These are phyloP conservation scores for Puccinia novopanici DNA, from an alignment of 1,284 basidiomycete species.

Conservation along the genomic window DNA sequence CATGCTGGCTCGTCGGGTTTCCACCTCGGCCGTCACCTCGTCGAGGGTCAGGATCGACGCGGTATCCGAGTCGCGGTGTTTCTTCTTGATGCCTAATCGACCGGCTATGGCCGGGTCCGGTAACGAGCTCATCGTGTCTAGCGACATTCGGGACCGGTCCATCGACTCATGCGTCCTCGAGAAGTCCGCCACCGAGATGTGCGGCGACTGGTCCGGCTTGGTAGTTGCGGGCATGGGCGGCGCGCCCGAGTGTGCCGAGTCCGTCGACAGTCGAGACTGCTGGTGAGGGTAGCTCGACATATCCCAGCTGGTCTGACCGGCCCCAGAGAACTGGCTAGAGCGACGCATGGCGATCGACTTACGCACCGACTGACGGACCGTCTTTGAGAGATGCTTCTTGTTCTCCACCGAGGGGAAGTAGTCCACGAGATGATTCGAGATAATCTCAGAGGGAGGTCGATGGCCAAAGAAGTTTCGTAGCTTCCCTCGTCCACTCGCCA, in stretches of 20 bases:
- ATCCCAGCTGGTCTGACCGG: slow-evolving; percentile 28
- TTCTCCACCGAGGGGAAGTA: slow-evolving; percentile 94
- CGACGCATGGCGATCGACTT: slow-evolving; percentile 46
- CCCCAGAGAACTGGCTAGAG: slow-evolving; percentile 29
- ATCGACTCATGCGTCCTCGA: background rate
- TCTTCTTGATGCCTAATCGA: background rate
- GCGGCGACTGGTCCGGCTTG: background rate
- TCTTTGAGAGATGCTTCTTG: slow-evolving; percentile 75
- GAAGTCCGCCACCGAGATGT: slow-evolving; percentile 8
- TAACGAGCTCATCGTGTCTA: background rate
- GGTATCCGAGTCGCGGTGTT: slow-evolving; percentile 78
- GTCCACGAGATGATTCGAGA: slow-evolving; percentile 90
- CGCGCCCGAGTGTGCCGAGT: background rate
- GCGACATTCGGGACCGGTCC: background rate
- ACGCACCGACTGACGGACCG: slow-evolving; percentile 63
- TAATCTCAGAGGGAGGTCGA: slow-evolving; percentile 92
- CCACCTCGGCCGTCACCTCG: slow-evolving; percentile 94
- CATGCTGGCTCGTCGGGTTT: slow-evolving; percentile 70
- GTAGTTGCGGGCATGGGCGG: background rate
- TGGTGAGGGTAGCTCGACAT: slow-evolving; percentile 30
- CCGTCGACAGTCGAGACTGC: slow-evolving; percentile 3
- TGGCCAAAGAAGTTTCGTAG: too few relatives aligned
- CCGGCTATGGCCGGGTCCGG: background rate
- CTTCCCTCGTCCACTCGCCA: too few relatives aligned
- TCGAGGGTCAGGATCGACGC: slow-evolving; percentile 93